Percentiles rank a stretch among this genome's conserved stretches.
Conservation (phyloP, 306 rosid species). For the Lablab purpureus region DNA sequence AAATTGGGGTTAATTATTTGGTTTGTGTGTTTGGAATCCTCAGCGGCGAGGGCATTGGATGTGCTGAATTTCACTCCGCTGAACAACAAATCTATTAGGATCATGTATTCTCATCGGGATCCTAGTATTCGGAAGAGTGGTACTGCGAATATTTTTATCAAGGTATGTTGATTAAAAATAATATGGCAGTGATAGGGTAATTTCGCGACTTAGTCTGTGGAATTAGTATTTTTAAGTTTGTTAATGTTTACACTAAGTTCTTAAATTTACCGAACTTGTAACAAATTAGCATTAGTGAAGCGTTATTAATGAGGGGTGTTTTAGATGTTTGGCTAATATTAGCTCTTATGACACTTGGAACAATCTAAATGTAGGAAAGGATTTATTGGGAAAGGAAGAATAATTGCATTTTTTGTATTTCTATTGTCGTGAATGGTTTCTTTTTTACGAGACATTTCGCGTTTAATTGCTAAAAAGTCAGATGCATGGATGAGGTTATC, state of each 20-base stretch:
- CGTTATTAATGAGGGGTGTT: neutral
- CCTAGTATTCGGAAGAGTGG: conserved; percentile 80
- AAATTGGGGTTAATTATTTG: neutral
- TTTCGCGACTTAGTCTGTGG: neutral
- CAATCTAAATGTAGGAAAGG: neutral
- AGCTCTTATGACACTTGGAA: neutral
- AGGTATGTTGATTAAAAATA: conserved; percentile 45
- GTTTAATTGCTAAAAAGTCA: neutral
- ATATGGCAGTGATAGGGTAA: neutral
- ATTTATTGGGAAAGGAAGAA: neutral
- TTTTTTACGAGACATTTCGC: neutral
- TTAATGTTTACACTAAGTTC: neutral
- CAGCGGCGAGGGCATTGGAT: conserved; percentile 56
- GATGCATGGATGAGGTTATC: neutral
- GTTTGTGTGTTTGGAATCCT: conserved; percentile 4
- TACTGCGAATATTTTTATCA: conserved; percentile 68
- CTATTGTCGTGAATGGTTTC: neutral
- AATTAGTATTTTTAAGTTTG: neutral
- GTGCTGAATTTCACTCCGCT: conserved; percentile 69
- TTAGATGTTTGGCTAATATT: neutral
- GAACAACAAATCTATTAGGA: conserved; percentile 65
- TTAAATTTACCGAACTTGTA: neutral
- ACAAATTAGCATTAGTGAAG: neutral
- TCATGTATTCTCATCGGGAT: conserved; percentile 76
- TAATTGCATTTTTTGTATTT: neutral